Evolutionary conservation across 2,329 filamentous ascomycete genomes (phyloP).

Genomic region (Paracoccidioides lutzii): DNA sequence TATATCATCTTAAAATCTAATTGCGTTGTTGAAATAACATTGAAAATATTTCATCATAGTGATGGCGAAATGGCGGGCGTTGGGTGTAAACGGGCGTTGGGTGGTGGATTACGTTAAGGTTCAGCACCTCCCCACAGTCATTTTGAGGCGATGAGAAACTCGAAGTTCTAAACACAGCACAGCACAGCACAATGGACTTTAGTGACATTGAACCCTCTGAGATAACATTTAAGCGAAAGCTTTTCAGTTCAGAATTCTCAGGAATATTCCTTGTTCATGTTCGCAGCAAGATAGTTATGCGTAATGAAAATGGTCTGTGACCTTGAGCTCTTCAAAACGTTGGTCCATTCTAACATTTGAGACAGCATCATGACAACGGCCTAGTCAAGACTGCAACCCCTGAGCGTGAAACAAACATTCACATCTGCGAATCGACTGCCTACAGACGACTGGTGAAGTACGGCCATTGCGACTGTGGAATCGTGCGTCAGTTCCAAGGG

Average conservation of each 20-base stretch:
- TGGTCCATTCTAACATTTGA: not conserved
- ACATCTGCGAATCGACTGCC: constrained; percentile 5
- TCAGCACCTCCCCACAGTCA: not conserved
- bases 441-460: constrained; percentile 4
- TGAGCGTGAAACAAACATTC: constrained; percentile 1
- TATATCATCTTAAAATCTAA: too few relatives aligned
- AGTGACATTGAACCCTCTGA: not conserved
- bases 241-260: not conserved
- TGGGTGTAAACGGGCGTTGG: too few relatives aligned
- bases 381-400: too few relatives aligned
- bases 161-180: not conserved
- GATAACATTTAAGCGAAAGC: not conserved
- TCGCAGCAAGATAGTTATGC: not conserved
- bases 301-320: constrained; percentile 1
- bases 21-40: too few relatives aligned
- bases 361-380: constrained; percentile 2
- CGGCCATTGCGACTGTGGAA: not conserved
- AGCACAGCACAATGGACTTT: not conserved
- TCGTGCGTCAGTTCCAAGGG: constrained; percentile 1
- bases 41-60: too few relatives aligned
- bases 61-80: too few relatives aligned
- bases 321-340: not conserved
- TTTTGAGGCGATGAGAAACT: too few relatives aligned
- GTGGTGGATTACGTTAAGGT: too few relatives aligned
- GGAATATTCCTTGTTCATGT: not conserved